phyloP scores from a whole-genome alignment of 2,329 filamentous ascomycete species.

The Fusarium gaditjirri region DNA sequence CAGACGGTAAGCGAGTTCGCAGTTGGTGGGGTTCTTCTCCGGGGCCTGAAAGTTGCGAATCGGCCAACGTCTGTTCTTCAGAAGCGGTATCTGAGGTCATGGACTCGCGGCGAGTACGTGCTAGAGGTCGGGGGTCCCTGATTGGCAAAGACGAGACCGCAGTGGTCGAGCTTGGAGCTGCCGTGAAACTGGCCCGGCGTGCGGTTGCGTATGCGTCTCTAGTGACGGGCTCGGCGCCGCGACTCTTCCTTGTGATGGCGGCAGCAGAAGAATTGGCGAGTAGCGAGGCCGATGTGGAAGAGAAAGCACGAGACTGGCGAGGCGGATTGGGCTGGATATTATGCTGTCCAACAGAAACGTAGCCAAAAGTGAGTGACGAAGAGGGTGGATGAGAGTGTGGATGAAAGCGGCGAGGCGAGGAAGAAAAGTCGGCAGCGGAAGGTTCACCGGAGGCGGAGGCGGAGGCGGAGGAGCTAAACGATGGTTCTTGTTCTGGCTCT shows the following conservation, averaged over 20 bases:
- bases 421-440: constrained; percentile 43
- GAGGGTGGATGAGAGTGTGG: constrained; percentile 28
- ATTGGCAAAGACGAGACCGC: constrained; percentile 36
- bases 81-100: constrained; percentile 54
- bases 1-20: constrained; percentile 51
- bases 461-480: constrained; percentile 44
- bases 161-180: constrained; percentile 59
- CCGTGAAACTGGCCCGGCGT: constrained; percentile 70
- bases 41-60: constrained; percentile 55
- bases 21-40: constrained; percentile 61
- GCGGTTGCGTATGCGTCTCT: constrained; percentile 61
- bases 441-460: constrained; percentile 43
- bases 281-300: constrained; percentile 45
- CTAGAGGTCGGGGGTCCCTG: constrained; percentile 55
- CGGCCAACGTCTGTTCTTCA: constrained; percentile 51
- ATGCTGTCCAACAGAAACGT: constrained; percentile 17
- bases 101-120: constrained; percentile 57
- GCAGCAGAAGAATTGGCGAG: constrained; percentile 59
- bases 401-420: constrained; percentile 34
- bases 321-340: constrained; percentile 22
- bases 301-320: constrained; percentile 37
- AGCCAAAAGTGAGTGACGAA: constrained; percentile 24
- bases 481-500: not conserved
- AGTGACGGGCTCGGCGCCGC: constrained; percentile 68
- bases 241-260: constrained; percentile 62